Percentiles rank a stretch among this genome's conserved stretches.
These are phyloP conservation scores for Rhizophlyctis rosea DNA, from an alignment of 192 early-diverging fungal species.

Conservation along the genomic window DNA sequence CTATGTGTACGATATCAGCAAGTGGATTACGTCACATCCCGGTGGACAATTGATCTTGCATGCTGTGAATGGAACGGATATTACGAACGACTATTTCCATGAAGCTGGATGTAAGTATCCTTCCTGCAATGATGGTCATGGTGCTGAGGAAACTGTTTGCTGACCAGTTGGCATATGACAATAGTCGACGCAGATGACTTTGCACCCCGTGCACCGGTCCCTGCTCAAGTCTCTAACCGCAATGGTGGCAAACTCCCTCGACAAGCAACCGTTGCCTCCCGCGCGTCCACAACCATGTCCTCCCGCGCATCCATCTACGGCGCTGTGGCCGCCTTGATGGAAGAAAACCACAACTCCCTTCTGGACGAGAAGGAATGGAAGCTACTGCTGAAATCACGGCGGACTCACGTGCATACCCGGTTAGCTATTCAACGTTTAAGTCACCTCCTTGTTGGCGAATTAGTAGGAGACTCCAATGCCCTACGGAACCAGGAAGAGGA, in stretches of 20 bases:
- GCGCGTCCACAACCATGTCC: too few species aligned
- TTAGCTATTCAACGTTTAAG: slow-evolving; percentile 25
- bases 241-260: neutral
- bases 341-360: too few species aligned
- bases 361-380: slow-evolving; percentile 29
- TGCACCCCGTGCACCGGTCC: slow-evolving; percentile 14
- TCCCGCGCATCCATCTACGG: neutral
- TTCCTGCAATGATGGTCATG: neutral
- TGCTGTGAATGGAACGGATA: slow-evolving; percentile 37
- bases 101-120: slow-evolving; percentile 22
- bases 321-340: too few species aligned
- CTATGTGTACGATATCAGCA: slow-evolving; percentile 40
- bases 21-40: slow-evolving; percentile 40
- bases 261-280: neutral
- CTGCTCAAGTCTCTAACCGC: neutral
- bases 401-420: slow-evolving; percentile 33
- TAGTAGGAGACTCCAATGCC: neutral
- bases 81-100: slow-evolving; percentile 39
- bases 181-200: neutral
- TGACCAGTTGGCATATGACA: neutral
- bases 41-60: slow-evolving; percentile 40
- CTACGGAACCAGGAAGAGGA: neutral
- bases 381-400: slow-evolving; percentile 19
- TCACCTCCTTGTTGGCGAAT: slow-evolving; percentile 26
- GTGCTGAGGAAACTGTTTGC: neutral